phyloP scores from a whole-genome alignment of 2,329 filamentous ascomycete species.

The Neopestalotiopsis sp. region DNA sequence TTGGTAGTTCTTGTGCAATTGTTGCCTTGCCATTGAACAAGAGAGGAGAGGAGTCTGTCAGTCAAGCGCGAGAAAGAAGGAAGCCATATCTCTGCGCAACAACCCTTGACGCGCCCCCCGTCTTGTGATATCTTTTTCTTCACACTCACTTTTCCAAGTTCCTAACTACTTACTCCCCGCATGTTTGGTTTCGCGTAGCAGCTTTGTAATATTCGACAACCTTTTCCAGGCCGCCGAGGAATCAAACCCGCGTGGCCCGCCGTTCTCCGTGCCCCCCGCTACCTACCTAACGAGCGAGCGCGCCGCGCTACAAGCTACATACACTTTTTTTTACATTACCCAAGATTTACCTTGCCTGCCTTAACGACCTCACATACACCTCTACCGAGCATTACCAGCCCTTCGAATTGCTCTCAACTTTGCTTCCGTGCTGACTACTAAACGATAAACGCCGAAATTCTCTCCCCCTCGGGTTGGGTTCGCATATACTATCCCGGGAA shows the following conservation, averaged over 20 bases:
- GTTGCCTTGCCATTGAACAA: not conserved
- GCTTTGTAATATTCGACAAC: not conserved
- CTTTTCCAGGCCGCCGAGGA: not conserved
- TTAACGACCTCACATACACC: too few relatives aligned
- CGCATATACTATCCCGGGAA: too few relatives aligned
- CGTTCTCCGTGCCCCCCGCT: constrained; percentile 3
- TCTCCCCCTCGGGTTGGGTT: not conserved
- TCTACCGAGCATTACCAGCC: too few relatives aligned
- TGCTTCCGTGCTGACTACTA: not conserved
- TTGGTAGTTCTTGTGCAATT: not conserved
- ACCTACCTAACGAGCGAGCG: not conserved
- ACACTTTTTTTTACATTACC: not conserved
- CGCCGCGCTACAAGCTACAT: not conserved
- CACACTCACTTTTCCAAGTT: not conserved
- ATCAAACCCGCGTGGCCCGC: constrained; percentile 1
- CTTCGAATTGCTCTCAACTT: not conserved
- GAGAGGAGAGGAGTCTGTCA: too few relatives aligned
- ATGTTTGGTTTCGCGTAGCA: not conserved
- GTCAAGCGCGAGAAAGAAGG: not conserved
- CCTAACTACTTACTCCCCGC: too few relatives aligned
- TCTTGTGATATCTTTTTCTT: not conserved
- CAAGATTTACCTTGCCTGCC: too few relatives aligned
- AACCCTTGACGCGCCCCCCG: not conserved
- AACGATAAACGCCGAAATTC: not conserved
- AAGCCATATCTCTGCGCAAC: not conserved